Evolutionary conservation across 441 rosid genomes (phyloP), one percentile per base, ranked within the genome.

Genomic region (Mallotus japonicus): DNA sequence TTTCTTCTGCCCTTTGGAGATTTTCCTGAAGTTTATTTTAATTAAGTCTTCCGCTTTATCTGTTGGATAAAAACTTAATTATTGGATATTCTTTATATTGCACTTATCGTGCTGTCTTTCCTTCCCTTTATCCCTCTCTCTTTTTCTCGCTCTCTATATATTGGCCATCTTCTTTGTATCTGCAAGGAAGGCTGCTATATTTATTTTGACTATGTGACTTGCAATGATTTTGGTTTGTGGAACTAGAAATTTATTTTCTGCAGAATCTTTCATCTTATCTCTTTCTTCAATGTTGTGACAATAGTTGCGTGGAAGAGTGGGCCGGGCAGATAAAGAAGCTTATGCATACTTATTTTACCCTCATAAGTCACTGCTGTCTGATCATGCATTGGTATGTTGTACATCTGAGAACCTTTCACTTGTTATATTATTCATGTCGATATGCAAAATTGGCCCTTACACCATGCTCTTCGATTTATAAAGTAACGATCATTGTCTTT

Each of bases 301-400:
- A 80, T 81, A 95, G 99, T 82, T 93, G 88, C 97, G 97, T 62
- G 98, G 99, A 86, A 89, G 99, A 85, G 99, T 95, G 80, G 98
- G 99, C 34, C 93, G 98, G 50, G 97, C 97, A 13, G 99, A 91
- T 86, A 95, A 88, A 81, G 97, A 95, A 85, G 99, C 99, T 76
- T 87, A 88, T 82, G 99, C 99, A 47, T 80, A 89, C 85, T 87
- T 95, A 76, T 95, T 93, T 87, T 93, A 93, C 86, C 92, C 93
- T 67, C 97, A 91, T 77, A 90, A 85, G 75, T 86, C 94, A 49
- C 78, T 82, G 73, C 85, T 95, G 67, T 76, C 98, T 60, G 92
- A 90, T 72, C 91, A 91, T 77, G 96, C 96, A 50, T 73, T 87
- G 88, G 99, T 95, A 87, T 62, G 77, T 24, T 77, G 63, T 67